Conservation (phyloP, 192 early-diverging fungal genomes). For the Pilaira anomala region DNA sequence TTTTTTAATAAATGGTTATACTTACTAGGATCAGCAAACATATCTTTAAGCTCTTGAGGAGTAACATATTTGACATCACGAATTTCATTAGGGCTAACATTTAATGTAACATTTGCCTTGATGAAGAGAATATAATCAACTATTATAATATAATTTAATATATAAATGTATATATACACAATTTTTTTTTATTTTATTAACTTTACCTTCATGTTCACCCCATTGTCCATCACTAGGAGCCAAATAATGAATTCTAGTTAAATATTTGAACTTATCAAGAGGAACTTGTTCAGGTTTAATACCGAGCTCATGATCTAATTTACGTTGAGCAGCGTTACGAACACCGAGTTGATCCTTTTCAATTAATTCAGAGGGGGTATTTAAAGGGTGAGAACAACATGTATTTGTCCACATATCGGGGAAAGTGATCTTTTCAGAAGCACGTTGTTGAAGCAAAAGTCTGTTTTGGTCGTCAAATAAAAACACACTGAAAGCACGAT, state of each 20-base stretch:
- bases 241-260: slow-evolving; percentile 95
- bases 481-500: slow-evolving; percentile 96
- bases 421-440: slow-evolving; percentile 97
- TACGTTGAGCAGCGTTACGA: slow-evolving; percentile 85
- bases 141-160: too few species aligned
- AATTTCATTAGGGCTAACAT: slow-evolving; percentile 90
- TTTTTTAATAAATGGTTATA: too few species aligned
- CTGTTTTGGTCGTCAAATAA: slow-evolving; percentile 85
- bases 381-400: slow-evolving; percentile 97
- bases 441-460: slow-evolving; percentile 92
- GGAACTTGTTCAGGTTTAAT: slow-evolving; percentile 77
- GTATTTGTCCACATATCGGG: slow-evolving; percentile 97
- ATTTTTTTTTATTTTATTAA: not conserved
- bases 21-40: slow-evolving; percentile 65
- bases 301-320: slow-evolving; percentile 94
- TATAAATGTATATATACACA: not conserved
- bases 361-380: slow-evolving; percentile 70
- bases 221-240: slow-evolving; percentile 93
- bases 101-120: slow-evolving; percentile 67
- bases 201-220: slow-evolving; percentile 92
- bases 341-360: slow-evolving; percentile 76
- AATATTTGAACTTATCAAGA: slow-evolving; percentile 78
- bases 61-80: slow-evolving; percentile 77
- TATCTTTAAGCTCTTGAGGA: slow-evolving; percentile 72
- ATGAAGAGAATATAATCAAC: slow-evolving; percentile 95